Percentiles rank a stretch among this genome's conserved stretches.
These are phyloP conservation scores for Aspergillus sclerotialis DNA, from an alignment of 2,329 filamentous ascomycete species.

Conservation along the genomic window DNA sequence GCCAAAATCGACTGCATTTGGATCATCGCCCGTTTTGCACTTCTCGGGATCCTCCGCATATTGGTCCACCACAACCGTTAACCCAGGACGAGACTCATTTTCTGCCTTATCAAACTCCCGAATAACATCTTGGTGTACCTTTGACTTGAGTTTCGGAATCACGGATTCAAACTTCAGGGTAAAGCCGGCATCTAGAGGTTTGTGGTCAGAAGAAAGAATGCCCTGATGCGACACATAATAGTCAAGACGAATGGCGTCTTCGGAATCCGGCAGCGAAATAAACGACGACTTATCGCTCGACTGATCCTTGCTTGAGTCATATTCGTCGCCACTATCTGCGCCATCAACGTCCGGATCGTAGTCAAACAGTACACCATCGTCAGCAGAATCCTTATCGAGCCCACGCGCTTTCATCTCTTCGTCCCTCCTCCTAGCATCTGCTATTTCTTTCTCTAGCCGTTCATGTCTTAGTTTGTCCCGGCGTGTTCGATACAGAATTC, in stretches of 20 bases:
- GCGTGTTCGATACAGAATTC: constrained; percentile 77
- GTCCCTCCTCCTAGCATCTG: constrained; percentile 63
- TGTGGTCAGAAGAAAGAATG: constrained; percentile 90
- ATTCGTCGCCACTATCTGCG: constrained; percentile 50
- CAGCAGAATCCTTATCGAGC: constrained; percentile 63
- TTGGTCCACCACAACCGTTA: constrained; percentile 74
- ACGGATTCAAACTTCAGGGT: constrained; percentile 79
- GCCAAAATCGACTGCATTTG: constrained; percentile 69
- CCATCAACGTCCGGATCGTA: constrained; percentile 80
- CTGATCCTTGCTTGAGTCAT: constrained; percentile 47
- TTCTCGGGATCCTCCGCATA: constrained; percentile 31
- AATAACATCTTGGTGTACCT: constrained; percentile 78
- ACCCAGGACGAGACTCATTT: constrained; percentile 76
- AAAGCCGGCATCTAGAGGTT: constrained; percentile 80
- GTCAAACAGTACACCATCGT: constrained; percentile 80
- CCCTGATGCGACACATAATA: constrained; percentile 84
- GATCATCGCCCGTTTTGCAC: constrained; percentile 25
- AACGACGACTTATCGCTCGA: constrained; percentile 35
- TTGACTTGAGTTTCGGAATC: constrained; percentile 74
- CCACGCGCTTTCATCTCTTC: constrained; percentile 79
- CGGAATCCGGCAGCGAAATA: constrained; percentile 20
- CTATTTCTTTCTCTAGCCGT: constrained; percentile 55
- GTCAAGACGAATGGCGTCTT: constrained; percentile 50
- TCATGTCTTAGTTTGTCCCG: constrained; percentile 63
- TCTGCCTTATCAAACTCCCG: constrained; percentile 83